These are phyloP conservation scores for Phylloporus sp. DNA, from an alignment of 768 basidiomycete genomes.

Conservation along the genomic window DNA sequence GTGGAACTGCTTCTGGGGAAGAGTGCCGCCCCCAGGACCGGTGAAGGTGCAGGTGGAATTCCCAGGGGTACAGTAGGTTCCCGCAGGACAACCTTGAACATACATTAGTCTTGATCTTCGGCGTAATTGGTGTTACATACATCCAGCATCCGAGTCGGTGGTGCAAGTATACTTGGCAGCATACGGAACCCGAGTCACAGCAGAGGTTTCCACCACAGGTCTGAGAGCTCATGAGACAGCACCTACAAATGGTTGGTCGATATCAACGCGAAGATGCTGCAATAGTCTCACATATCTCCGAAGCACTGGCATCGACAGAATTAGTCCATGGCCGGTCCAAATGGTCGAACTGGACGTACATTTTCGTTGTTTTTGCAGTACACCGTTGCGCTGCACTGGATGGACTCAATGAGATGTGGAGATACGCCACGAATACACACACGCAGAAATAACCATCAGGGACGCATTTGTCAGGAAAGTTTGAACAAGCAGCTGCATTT, in stretches of 20 bases:
- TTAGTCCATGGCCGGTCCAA: neutral
- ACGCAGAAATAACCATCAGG: slow-evolving; percentile 19
- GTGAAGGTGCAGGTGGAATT: slow-evolving; percentile 10
- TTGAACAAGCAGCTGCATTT: slow-evolving; percentile 16
- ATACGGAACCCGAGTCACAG: slow-evolving; percentile 6
- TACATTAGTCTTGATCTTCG: neutral
- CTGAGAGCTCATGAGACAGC: slow-evolving; percentile 12
- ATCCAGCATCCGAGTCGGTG: slow-evolving; percentile 19
- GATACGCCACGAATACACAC: neutral
- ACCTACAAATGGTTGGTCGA: slow-evolving; percentile 4
- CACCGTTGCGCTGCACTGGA: slow-evolving; percentile 8
- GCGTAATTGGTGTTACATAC: slow-evolving; percentile 7
- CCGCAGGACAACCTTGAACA: slow-evolving; percentile 16
- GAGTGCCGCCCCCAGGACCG: no score
- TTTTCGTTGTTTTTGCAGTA: slow-evolving; percentile 15
- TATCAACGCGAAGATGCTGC: neutral
- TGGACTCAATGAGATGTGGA: neutral
- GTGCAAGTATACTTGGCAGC: slow-evolving; percentile 21
- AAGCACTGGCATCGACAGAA: slow-evolving; percentile 7
- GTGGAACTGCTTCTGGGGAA: no score
- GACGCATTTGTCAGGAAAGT: slow-evolving; percentile 16
- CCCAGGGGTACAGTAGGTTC: slow-evolving; percentile 6
- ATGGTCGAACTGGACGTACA: slow-evolving; percentile 4
- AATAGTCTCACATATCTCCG: slow-evolving; percentile 5
- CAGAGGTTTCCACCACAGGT: slow-evolving; percentile 13